Conservation (phyloP, 306 rosid species). For the Trichosanthes cucumerina region DNA sequence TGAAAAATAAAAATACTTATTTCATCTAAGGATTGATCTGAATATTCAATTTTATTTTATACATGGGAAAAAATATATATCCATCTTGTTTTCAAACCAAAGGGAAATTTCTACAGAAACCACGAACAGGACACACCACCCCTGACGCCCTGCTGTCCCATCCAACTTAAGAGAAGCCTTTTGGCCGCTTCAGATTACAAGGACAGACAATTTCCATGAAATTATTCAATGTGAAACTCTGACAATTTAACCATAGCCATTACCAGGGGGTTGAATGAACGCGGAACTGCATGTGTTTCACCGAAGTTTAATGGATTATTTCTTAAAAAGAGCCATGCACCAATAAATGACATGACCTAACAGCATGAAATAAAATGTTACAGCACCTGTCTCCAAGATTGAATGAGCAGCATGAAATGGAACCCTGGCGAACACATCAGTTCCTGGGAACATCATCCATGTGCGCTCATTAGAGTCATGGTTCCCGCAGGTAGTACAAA, state of each 20-base stretch:
- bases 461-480: constrained; percentile 65
- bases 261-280: not conserved
- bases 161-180: not conserved
- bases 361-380: not conserved
- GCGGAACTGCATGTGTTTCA: not conserved
- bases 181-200: not conserved
- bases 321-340: not conserved
- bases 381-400: constrained; percentile 55
- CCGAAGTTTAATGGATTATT: not conserved
- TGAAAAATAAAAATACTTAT: not conserved
- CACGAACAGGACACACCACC: not conserved
- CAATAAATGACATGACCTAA: constrained; percentile 1
- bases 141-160: not conserved
- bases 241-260: not conserved
- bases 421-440: constrained; percentile 62
- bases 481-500: constrained; percentile 69
- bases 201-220: not conserved
- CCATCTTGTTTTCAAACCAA: not conserved
- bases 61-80: not conserved
- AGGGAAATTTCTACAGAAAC: not conserved
- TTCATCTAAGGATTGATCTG: not conserved
- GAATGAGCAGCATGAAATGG: constrained; percentile 88
- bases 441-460: constrained; percentile 81
- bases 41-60: not conserved
- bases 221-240: not conserved